Evolutionary conservation across 176 grass and related monocot species (phyloP).

Genomic region (Pontederia paniculata): DNA sequence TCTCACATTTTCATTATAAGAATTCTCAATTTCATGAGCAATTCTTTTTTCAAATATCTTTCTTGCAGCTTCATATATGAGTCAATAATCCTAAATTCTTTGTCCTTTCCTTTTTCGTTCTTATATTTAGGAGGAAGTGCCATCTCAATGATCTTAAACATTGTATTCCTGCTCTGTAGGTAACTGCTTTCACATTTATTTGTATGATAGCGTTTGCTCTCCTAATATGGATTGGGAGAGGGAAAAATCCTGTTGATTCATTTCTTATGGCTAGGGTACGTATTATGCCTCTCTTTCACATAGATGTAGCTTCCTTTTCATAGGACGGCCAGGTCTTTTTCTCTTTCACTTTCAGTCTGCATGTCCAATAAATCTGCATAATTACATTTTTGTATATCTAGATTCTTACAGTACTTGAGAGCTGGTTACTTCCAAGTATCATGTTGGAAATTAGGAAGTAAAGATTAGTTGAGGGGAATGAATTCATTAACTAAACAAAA

Average conservation of each 20-base stretch:
- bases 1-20: no score
- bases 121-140: background rate
- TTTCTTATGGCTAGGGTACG: constrained; percentile 57
- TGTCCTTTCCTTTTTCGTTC: background rate
- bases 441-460: no score
- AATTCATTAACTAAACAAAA: no score
- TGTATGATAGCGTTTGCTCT: constrained; percentile 75
- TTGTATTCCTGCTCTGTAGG: constrained; percentile 29
- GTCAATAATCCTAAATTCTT: background rate
- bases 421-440: background rate
- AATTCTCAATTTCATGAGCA: background rate
- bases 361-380: no score
- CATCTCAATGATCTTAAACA: background rate
- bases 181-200: constrained; percentile 70
- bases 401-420: background rate
- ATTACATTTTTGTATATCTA: background rate
- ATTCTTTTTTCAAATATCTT: background rate
- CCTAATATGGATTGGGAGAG: constrained; percentile 87
- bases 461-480: no score
- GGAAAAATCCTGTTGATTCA: constrained; percentile 73
- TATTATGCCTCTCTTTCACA: background rate
- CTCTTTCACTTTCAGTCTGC: no score
- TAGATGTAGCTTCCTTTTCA: constrained; percentile 6
- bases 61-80: constrained; percentile 1
- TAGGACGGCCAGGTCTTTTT: background rate